A percentile compares a stretch with the other conserved stretches of the same genome.
These are phyloP conservation scores for Solanum lycopersicoides DNA, from an alignment of 257 asterid species.

Conservation along the genomic window DNA sequence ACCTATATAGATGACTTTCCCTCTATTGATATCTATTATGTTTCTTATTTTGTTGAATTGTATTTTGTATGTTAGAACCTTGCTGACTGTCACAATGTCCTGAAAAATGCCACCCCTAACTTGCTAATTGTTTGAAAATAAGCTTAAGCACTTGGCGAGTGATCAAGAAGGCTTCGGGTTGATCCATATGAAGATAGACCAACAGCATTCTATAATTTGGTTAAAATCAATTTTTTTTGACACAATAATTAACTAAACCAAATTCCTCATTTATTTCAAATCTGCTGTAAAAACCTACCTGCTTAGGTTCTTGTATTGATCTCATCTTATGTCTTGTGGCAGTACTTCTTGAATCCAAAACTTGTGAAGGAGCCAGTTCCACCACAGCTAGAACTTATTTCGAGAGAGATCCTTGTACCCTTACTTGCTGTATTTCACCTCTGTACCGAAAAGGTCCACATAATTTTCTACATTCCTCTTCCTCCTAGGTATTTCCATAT, in stretches of 20 bases:
- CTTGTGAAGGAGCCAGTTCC: constrained; percentile 39
- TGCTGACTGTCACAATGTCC: neutral
- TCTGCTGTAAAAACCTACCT: neutral
- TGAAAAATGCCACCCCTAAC: neutral
- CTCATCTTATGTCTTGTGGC: neutral
- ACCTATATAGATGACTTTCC: neutral
- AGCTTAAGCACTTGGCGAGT: neutral
- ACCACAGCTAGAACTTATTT: constrained; percentile 28
- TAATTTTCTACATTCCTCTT: neutral
- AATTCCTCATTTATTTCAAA: neutral
- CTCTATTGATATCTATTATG: neutral
- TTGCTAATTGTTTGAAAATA: neutral
- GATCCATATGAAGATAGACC: neutral
- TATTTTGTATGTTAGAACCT: neutral
- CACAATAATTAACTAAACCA: neutral
- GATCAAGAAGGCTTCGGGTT: neutral
- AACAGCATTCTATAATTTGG: neutral
- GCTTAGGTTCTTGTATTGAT: neutral
- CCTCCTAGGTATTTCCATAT: neutral
- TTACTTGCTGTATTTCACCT: constrained; percentile 25
- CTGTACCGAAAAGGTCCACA: constrained; percentile 14
- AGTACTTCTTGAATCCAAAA: constrained; percentile 32
- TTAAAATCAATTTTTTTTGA: neutral
- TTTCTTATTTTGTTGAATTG: neutral
- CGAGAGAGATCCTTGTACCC: constrained; percentile 31